Evolutionary conservation across 768 basidiomycete species (phyloP), one percentile per base, ranked within the genome.

Genomic region (Pleurotus sapidus): DNA sequence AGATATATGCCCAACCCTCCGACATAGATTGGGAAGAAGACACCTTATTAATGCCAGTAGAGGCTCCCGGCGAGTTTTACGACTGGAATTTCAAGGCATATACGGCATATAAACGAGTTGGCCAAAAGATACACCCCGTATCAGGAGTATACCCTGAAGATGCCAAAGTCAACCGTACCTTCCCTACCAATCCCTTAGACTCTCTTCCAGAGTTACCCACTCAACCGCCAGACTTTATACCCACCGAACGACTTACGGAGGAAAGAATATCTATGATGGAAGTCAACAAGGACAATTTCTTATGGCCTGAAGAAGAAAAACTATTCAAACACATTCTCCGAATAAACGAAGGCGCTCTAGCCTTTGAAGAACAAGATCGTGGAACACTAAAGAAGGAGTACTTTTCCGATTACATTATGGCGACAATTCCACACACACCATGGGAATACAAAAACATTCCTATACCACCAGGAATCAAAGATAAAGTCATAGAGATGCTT

Each of bases 391-490:
- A 59, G 15, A 57, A 61, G 18, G 56, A 57, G 0, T 67, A 66
- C 61, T 75, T 66, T 49, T 59, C 24, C 25, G 66, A 63, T 0
- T 67, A 69, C 30, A 66, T 68, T 0, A 71, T 73, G 23, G 72
- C 72, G 0, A 67, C 67, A 1, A 57, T 71, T 1, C 59, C 65
- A 4, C 77, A 78, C 46, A 59, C 55, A 0, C 77, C 76, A 0
- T 78, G 74, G 76, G 65, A 56, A 6, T 49, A 64, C 3, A 58
- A 56, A 18, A 70, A 74, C 27, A 70, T 74, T 18, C 73, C 72
- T 1, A 74, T 77, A 18, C 73, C 72, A 0, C 68, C 67, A 1
- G 72, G 72, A 2, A 59, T 74, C 15, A 5, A 59, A 0, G 63
- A 70, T 2, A 39, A 70, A 56, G 69, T 77, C 0, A 61, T 71